phyloP scores from a whole-genome alignment of 768 basidiomycete species.

The Tricholoma hemisulphureum region DNA sequence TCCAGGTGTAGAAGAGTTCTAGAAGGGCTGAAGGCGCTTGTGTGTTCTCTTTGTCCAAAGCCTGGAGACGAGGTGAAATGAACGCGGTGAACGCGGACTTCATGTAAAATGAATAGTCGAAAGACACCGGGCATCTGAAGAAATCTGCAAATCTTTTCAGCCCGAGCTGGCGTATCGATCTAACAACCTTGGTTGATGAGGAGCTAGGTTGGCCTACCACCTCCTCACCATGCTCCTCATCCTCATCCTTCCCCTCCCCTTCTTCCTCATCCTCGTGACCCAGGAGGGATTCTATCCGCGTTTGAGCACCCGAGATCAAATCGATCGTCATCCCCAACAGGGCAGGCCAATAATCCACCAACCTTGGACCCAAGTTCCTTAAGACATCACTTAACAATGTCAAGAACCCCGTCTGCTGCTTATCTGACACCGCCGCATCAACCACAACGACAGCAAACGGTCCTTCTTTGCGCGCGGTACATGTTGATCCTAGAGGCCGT shows the following conservation, averaged over 20 bases:
- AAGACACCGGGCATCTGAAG: constrained; percentile 69
- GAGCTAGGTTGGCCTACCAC: constrained; percentile 26
- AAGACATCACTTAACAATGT: constrained; percentile 82
- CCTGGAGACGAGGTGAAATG: constrained; percentile 79
- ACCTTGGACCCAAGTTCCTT: constrained; percentile 73
- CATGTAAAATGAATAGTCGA: constrained; percentile 77
- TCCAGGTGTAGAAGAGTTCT: constrained; percentile 82
- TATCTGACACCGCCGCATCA: constrained; percentile 40
- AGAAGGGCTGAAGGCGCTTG: constrained; percentile 88
- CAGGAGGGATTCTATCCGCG: constrained; percentile 37
- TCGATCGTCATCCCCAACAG: constrained; percentile 69
- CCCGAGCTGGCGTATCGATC: constrained; percentile 77
- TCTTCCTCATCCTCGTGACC: constrained; percentile 28
- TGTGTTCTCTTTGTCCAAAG: constrained; percentile 80
- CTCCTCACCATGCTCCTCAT: constrained; percentile 35
- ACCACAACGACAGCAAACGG: constrained; percentile 28
- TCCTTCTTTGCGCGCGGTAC: constrained; percentile 22
- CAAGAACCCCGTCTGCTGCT: constrained; percentile 83
- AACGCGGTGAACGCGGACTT: constrained; percentile 61
- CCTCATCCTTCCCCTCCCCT: constrained; percentile 38
- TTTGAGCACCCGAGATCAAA: constrained; percentile 65
- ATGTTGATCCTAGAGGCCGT: constrained; percentile 53
- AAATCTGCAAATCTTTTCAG: constrained; percentile 87
- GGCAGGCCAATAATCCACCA: constrained; percentile 69
- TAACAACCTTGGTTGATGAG: constrained; percentile 42